Percentiles rank a stretch among this genome's conserved stretches.
Evolutionary conservation across 768 basidiomycete species (phyloP).

Genomic region (Russula sp.): DNA sequence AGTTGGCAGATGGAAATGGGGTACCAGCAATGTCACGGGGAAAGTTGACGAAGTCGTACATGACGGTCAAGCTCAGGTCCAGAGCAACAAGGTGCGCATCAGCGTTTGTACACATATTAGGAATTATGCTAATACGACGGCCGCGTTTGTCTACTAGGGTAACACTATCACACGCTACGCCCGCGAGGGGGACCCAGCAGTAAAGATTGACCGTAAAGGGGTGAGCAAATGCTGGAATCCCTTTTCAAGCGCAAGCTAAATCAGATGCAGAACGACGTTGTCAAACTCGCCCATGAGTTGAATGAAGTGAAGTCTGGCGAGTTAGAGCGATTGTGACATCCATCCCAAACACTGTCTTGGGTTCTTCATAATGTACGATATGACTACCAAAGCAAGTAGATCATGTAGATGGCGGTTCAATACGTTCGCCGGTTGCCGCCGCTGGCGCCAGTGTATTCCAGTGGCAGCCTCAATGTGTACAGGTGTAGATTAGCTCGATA

Average conservation of each 20-base stretch:
- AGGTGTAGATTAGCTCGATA: not conserved
- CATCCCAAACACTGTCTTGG: not conserved
- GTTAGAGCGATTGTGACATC: constrained; percentile 6
- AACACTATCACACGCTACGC: constrained; percentile 47
- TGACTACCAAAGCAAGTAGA: not conserved
- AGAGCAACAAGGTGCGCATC: constrained; percentile 43
- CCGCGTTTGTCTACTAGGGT: constrained; percentile 33
- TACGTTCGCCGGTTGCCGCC: not conserved
- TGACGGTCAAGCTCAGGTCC: constrained; percentile 45
- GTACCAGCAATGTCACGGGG: constrained; percentile 15
- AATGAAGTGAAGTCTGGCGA: constrained; percentile 42
- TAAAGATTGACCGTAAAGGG: constrained; percentile 46
- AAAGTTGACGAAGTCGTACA: constrained; percentile 36
- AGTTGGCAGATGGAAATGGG: constrained; percentile 18
- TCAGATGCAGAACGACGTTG: constrained; percentile 45
- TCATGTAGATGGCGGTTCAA: too few relatives aligned
- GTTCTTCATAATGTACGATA: not conserved
- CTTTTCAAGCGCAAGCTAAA: not conserved
- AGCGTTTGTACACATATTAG: not conserved
- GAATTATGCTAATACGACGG: not conserved
- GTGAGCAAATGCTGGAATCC: constrained; percentile 36
- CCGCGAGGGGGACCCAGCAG: constrained; percentile 48
- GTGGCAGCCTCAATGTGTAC: not conserved
- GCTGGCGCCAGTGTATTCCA: not conserved
- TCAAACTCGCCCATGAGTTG: constrained; percentile 51